phyloP scores from a whole-genome alignment of 2,329 filamentous ascomycete species.

The Magnaporthiopsis incrustans region DNA sequence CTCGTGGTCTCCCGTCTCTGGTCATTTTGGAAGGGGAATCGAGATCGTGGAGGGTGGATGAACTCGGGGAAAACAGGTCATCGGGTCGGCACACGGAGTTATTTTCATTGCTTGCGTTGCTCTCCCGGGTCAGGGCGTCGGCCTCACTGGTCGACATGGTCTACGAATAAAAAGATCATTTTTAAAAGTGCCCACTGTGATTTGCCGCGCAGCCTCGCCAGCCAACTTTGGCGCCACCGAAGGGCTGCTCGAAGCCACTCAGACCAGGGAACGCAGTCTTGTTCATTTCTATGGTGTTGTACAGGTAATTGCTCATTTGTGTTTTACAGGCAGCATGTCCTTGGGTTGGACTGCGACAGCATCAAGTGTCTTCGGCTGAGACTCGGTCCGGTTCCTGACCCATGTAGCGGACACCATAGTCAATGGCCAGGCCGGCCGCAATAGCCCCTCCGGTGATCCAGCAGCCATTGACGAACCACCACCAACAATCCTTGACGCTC shows the following conservation, averaged over 20 bases:
- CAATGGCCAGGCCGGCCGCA: constrained; percentile 47
- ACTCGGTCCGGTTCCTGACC: constrained; percentile 17
- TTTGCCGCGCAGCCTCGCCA: too few relatives aligned
- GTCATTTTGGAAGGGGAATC: not conserved
- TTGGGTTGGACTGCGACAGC: too few relatives aligned
- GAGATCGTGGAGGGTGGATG: not conserved
- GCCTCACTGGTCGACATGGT: constrained; percentile 20
- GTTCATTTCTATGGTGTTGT: too few relatives aligned
- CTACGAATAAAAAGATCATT: constrained; percentile 21
- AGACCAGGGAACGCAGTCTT: too few relatives aligned
- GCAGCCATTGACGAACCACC: constrained; percentile 68
- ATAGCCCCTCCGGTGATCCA: constrained; percentile 60
- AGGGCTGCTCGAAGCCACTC: too few relatives aligned
- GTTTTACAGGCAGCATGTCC: too few relatives aligned
- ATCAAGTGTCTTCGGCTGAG: too few relatives aligned
- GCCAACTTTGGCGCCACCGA: too few relatives aligned
- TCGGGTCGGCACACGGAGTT: constrained; percentile 22
- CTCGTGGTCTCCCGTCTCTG: constrained; percentile 1
- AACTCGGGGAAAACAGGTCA: constrained; percentile 7
- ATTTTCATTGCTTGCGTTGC: constrained; percentile 17
- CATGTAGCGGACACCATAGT: constrained; percentile 48
- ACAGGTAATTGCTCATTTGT: too few relatives aligned
- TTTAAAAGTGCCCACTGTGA: not conserved
- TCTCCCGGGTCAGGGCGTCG: constrained; percentile 1
- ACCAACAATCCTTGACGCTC: constrained; percentile 61